Percentiles rank a stretch among this genome's conserved stretches.
These are phyloP conservation scores for Halophytophthora batemanensis DNA, from an alignment of 352 stramenopile species.

Conservation along the genomic window DNA sequence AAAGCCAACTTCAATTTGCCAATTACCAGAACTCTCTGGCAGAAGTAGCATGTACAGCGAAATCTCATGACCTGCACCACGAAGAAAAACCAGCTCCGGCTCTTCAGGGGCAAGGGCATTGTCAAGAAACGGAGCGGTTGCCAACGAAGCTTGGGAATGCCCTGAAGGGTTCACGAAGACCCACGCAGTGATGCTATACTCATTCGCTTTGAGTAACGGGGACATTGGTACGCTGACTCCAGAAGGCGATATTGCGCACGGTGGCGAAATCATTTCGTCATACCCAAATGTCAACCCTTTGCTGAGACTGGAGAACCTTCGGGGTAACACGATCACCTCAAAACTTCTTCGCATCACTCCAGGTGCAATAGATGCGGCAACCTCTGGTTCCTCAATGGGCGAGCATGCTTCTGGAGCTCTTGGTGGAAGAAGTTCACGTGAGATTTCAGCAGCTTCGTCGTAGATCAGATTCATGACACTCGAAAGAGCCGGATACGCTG, in stretches of 20 bases:
- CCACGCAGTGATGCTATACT: slow-evolving; percentile 90
- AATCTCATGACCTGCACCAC: slow-evolving; percentile 60
- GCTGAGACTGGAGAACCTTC: slow-evolving; percentile 48
- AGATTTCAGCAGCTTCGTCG: slow-evolving; percentile 18
- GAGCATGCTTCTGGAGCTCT: neutral
- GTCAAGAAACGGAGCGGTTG: slow-evolving; percentile 1
- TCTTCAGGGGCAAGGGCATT: slow-evolving; percentile 14
- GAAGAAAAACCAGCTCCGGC: slow-evolving; percentile 66
- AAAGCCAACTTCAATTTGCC: slow-evolving; percentile 64
- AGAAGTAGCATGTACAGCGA: slow-evolving; percentile 56
- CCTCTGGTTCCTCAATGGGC: neutral
- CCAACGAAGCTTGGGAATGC: neutral
- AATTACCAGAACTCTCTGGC: slow-evolving; percentile 39
- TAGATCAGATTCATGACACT: slow-evolving; percentile 20
- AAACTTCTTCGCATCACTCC: slow-evolving; percentile 44
- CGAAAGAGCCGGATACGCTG: slow-evolving; percentile 22
- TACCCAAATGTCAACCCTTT: slow-evolving; percentile 64
- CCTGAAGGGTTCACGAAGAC: slow-evolving; percentile 46
- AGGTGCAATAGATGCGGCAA: neutral
- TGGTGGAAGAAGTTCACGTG: slow-evolving; percentile 11
- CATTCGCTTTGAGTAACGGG: slow-evolving; percentile 55
- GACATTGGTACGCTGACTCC: slow-evolving; percentile 34
- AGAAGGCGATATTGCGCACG: neutral
- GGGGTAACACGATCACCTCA: slow-evolving; percentile 66
- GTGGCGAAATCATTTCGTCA: slow-evolving; percentile 41